phyloP scores from a whole-genome alignment of 176 grass and related monocot species.

The Elaeis guineensis region DNA sequence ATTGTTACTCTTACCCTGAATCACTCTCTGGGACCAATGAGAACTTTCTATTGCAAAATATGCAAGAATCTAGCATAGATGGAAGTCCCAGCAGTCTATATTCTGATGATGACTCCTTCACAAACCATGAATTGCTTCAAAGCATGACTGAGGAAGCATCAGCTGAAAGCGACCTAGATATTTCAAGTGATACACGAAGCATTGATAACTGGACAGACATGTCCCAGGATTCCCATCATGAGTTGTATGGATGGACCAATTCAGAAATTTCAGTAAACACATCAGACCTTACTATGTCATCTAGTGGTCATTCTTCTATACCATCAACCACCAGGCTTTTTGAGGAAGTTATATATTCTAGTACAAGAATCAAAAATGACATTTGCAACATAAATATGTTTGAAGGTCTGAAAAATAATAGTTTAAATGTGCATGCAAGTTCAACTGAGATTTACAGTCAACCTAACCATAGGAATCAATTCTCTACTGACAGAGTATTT shows the following conservation, averaged over 20 bases:
- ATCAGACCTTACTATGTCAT: background rate
- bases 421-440: background rate
- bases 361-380: background rate
- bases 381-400: too few species aligned
- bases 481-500: background rate
- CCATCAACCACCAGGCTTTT: background rate
- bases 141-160: background rate
- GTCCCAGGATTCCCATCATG: background rate
- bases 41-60: constrained; percentile 2
- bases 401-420: too few species aligned
- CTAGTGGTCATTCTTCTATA: constrained; percentile 2
- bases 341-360: background rate
- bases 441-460: background rate
- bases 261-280: background rate
- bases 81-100: background rate
- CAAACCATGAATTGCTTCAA: background rate
- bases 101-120: background rate
- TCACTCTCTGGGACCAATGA: background rate
- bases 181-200: constrained; percentile 2
- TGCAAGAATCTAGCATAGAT: background rate
- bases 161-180: constrained; percentile 8
- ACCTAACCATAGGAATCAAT: background rate
- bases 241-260: constrained; percentile 1
- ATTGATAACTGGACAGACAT: background rate
- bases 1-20: background rate